Conservation (phyloP, 495 filamentous ascomycete species). For the Penicillium bovifimosum region DNA sequence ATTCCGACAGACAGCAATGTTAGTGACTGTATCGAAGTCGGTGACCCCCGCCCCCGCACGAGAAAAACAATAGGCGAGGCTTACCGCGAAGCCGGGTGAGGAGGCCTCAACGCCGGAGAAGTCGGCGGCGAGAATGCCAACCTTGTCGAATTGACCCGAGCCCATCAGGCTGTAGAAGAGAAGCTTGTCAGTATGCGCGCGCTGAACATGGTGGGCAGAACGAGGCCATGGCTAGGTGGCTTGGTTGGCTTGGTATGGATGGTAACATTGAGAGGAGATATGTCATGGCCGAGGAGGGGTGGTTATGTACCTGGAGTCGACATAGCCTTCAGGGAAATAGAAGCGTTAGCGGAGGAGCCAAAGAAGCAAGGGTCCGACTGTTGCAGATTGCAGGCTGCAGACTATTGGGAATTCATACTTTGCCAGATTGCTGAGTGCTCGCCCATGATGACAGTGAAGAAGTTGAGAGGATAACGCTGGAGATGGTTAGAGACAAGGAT, state of each 20-base stretch:
- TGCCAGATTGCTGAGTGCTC: conserved; percentile 49
- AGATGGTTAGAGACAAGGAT: conserved; percentile 28
- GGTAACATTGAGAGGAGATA: conserved; percentile 11
- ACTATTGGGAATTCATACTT: conserved; percentile 37
- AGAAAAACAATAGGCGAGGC: conserved; percentile 19
- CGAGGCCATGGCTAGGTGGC: conserved; percentile 8
- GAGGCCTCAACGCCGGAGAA: conserved; percentile 81
- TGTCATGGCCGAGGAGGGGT: conserved; percentile 2
- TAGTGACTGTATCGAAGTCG: neutral
- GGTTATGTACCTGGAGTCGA: conserved; percentile 56
- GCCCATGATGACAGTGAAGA: conserved; percentile 32
- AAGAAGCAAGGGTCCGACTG: conserved; percentile 4
- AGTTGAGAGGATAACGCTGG: conserved; percentile 12
- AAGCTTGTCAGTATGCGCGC: conserved; percentile 11
- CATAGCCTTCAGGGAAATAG: conserved; percentile 42
- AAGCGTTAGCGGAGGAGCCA: conserved; percentile 17
- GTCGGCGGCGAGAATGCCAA: conserved; percentile 74
- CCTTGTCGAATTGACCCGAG: conserved; percentile 78
- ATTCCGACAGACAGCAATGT: conserved; percentile 1
- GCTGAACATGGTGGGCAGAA: neutral
- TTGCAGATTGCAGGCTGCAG: neutral
- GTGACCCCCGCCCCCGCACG: conserved; percentile 3
- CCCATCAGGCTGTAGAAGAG: conserved; percentile 63
- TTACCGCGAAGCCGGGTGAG: conserved; percentile 66
- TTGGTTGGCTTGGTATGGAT: neutral